These are phyloP conservation scores for Clonostachys chloroleuca DNA, from an alignment of 2,329 filamentous ascomycete species.

Conservation along the genomic window DNA sequence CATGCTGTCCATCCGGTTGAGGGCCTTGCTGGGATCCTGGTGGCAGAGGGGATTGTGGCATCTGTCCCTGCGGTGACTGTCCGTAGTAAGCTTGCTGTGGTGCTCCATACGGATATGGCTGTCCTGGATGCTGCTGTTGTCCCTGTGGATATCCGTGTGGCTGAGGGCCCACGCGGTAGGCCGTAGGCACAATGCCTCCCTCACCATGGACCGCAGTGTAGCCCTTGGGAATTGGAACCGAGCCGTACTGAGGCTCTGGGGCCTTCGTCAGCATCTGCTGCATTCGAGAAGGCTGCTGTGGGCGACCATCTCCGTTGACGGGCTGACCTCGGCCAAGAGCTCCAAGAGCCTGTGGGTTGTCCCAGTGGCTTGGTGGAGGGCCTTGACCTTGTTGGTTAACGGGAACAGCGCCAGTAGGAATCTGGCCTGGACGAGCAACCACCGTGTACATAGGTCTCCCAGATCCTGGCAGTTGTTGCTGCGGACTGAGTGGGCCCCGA, in stretches of 20 bases:
- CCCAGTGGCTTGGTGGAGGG: neutral
- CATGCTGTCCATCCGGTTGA: too few species aligned
- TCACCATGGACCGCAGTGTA: constrained; percentile 30
- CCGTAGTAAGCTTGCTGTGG: constrained; percentile 5
- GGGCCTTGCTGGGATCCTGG: too few species aligned
- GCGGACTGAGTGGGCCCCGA: neutral
- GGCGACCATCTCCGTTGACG: too few species aligned
- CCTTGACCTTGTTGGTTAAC: neutral
- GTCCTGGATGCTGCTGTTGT: constrained; percentile 4
- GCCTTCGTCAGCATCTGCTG: constrained; percentile 5
- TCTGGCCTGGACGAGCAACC: too few species aligned
- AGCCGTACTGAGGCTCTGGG: constrained; percentile 25
- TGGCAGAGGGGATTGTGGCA: too few species aligned
- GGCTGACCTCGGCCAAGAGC: neutral
- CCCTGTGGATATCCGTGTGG: constrained; percentile 6
- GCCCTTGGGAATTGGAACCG: constrained; percentile 28
- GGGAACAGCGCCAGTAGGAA: too few species aligned
- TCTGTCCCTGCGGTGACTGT: neutral
- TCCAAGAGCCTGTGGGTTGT: neutral
- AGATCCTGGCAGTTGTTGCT: constrained; percentile 1
- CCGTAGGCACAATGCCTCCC: constrained; percentile 17
- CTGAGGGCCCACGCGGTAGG: constrained; percentile 15
- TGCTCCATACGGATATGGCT: constrained; percentile 3
- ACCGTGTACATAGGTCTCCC: neutral
- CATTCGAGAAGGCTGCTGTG: constrained; percentile 1